A percentile compares a stretch with the other conserved stretches of the same genome.
These are phyloP conservation scores for Fraxinus dipetala DNA, from an alignment of 305 asterid genomes.

Conservation along the genomic window DNA sequence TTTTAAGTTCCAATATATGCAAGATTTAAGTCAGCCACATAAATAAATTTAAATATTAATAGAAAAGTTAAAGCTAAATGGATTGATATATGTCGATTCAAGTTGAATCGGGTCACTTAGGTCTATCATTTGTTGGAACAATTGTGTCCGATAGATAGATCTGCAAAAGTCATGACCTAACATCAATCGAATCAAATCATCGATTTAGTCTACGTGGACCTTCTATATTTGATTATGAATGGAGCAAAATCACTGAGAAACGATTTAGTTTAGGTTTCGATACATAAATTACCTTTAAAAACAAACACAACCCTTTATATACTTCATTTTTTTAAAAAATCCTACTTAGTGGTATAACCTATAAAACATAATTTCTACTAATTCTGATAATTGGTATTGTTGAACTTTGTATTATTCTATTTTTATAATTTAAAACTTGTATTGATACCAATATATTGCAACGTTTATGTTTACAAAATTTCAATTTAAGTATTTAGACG, in stretches of 20 bases:
- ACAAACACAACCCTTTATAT: not conserved
- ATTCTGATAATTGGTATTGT: not conserved
- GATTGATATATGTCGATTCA: not conserved
- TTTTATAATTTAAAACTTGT: not conserved
- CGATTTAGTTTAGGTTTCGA: not conserved
- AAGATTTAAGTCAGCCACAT: too few species aligned
- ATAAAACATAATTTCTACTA: not conserved
- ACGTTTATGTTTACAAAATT: too few species aligned
- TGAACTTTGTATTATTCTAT: not conserved
- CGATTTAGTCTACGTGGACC: not conserved
- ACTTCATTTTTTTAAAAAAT: too few species aligned
- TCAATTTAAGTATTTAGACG: not conserved
- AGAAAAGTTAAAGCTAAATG: not conserved
- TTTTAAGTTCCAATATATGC: too few species aligned
- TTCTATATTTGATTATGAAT: not conserved
- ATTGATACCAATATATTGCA: not conserved
- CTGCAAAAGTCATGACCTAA: too few species aligned
- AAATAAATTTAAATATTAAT: too few species aligned
- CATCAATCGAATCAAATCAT: not conserved
- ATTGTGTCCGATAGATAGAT: not conserved
- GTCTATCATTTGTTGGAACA: not conserved
- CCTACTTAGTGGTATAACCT: not conserved
- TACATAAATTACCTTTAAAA: not conserved
- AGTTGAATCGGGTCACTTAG: not conserved
- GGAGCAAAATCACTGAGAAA: not conserved